Percentiles rank a stretch among this genome's conserved stretches.
Conservation (phyloP, 2,329 filamentous ascomycete genomes). For the Thielaviopsis ethacetica region DNA sequence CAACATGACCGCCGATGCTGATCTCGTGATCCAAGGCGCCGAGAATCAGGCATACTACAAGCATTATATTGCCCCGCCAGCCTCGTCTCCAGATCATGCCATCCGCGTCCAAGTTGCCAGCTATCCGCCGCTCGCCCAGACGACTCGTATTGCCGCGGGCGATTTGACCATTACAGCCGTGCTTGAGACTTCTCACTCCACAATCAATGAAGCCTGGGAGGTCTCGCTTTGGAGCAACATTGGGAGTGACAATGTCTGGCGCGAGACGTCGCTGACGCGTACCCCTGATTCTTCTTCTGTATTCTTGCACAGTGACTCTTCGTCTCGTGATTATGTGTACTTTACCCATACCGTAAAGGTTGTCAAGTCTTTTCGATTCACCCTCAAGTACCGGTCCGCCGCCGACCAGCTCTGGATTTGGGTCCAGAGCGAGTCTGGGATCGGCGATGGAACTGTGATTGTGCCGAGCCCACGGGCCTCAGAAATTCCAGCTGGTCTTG, state of each 20-base stretch:
- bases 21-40: conserved; percentile 6
- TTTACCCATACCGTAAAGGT: conserved; percentile 8
- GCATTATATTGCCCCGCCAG: conserved; percentile 2
- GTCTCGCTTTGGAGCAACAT: conserved; percentile 52
- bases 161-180: conserved; percentile 48
- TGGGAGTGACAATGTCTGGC: conserved; percentile 33
- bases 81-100: background rate
- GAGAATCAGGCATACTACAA: conserved; percentile 5
- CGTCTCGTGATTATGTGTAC: conserved; percentile 7
- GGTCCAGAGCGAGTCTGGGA: conserved; percentile 47
- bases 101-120: conserved; percentile 16
- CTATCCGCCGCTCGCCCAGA: conserved; percentile 60
- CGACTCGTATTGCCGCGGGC: conserved; percentile 39
- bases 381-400: conserved; percentile 48
- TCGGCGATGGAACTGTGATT: conserved; percentile 46
- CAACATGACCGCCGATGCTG: conserved; percentile 1
- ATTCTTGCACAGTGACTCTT: conserved; percentile 13
- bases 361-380: conserved; percentile 31
- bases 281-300: conserved; percentile 37
- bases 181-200: conserved; percentile 45
- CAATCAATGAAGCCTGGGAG: conserved; percentile 47
- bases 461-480: conserved; percentile 23
- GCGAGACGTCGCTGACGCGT: conserved; percentile 27
- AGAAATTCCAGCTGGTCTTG: conserved; percentile 25
- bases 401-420: conserved; percentile 47